phyloP scores from a whole-genome alignment of 352 stramenopile genomes.

The Thalassiosira pacifica region DNA sequence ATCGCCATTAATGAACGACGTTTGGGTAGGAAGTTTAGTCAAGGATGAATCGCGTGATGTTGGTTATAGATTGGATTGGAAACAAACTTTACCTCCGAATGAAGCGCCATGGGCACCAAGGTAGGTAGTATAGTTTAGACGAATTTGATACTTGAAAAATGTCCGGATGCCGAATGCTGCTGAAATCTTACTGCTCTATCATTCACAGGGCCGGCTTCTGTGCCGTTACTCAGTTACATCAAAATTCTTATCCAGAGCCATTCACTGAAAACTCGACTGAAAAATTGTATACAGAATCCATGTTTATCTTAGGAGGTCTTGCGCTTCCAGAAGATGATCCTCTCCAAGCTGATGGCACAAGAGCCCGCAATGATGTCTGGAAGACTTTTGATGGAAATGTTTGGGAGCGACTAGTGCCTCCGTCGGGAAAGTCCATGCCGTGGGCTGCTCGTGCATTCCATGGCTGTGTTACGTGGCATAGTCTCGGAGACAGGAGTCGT shows the following conservation, averaged over 20 bases:
- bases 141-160: too few species aligned
- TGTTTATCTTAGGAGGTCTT: constrained; percentile 68
- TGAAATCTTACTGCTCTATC: neutral
- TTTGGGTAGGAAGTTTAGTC: constrained; percentile 60
- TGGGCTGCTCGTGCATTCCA: constrained; percentile 63
- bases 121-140: too few species aligned
- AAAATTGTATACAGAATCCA: constrained; percentile 26
- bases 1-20: constrained; percentile 64
- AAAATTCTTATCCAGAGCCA: neutral
- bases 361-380: constrained; percentile 69
- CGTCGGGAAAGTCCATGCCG: constrained; percentile 45
- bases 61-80: constrained; percentile 56
- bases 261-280: constrained; percentile 23
- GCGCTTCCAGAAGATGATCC: constrained; percentile 41
- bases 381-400: constrained; percentile 50
- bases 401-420: constrained; percentile 51
- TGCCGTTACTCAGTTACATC: constrained; percentile 47
- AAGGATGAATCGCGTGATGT: constrained; percentile 28
- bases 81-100: constrained; percentile 26
- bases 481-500: constrained; percentile 18
- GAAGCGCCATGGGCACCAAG: constrained; percentile 57
- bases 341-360: constrained; percentile 48
- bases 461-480: constrained; percentile 53
- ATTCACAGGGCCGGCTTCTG: constrained; percentile 47
- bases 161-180: too few species aligned